Conservation (phyloP, 108 stramenopile species). For the Skeletonema marinoi region DNA sequence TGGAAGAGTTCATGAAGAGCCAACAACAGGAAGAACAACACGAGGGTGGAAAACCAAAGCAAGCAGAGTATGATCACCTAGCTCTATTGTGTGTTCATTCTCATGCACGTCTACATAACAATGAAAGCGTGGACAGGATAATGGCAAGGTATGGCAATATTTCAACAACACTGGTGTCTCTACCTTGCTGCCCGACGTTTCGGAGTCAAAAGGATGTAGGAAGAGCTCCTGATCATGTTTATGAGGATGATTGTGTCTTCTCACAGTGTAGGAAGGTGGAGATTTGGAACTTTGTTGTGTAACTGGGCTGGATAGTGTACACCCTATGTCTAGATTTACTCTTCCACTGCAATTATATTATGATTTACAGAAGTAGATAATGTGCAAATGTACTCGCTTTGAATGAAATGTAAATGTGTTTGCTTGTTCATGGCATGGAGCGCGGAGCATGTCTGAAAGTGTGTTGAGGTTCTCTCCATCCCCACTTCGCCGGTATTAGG, state of each 20-base stretch:
- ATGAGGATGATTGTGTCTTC: constrained; percentile 62
- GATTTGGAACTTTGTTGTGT: constrained; percentile 37
- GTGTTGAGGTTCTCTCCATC: too few species aligned
- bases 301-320: too few species aligned
- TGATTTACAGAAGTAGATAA: too few species aligned
- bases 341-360: too few species aligned
- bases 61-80: constrained; percentile 34
- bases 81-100: constrained; percentile 60
- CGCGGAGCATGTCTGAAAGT: too few species aligned
- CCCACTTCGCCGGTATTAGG: too few species aligned
- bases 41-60: not conserved
- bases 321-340: too few species aligned
- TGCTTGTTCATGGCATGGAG: too few species aligned
- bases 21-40: not conserved
- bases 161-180: constrained; percentile 44
- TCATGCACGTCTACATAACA: constrained; percentile 46
- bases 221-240: constrained; percentile 41
- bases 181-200: constrained; percentile 58
- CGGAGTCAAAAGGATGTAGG: constrained; percentile 46
- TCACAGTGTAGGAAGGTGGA: constrained; percentile 51
- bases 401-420: too few species aligned
- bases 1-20: constrained; percentile 37
- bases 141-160: constrained; percentile 24
- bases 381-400: too few species aligned
- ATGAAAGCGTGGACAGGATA: constrained; percentile 26